Evolutionary conservation across 352 stramenopile genomes (phyloP).

Genomic region (Pythium diclinum): DNA sequence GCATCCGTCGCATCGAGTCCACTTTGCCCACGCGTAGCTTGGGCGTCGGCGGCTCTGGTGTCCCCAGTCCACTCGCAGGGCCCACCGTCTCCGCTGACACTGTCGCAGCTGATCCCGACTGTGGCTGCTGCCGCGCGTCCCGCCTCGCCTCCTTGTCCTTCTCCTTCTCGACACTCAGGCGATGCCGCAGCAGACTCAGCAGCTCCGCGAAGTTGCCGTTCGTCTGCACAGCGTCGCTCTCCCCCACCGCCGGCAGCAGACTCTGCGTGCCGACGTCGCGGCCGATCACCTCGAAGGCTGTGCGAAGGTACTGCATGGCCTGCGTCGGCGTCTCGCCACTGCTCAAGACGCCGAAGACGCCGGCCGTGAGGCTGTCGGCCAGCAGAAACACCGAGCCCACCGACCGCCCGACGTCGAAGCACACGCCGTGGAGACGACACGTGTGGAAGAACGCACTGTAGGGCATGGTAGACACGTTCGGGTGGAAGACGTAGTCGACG

Average conservation of each 20-base stretch:
- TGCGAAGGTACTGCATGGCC: slow-evolving; percentile 56
- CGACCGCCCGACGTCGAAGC: slow-evolving; percentile 71
- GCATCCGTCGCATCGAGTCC: slow-evolving; percentile 37
- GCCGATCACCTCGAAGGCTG: slow-evolving; percentile 71
- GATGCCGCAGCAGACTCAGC: slow-evolving; percentile 45
- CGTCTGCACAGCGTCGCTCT: slow-evolving; percentile 16
- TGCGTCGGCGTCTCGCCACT: slow-evolving; percentile 49
- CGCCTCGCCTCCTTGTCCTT: slow-evolving; percentile 15
- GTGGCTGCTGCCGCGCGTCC: neutral
- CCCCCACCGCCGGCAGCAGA: slow-evolving; percentile 13
- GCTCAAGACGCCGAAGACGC: slow-evolving; percentile 69
- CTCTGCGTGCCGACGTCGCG: slow-evolving; percentile 53
- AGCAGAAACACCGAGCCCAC: slow-evolving; percentile 75
- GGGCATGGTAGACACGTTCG: slow-evolving; percentile 71
- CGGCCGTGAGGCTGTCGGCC: slow-evolving; percentile 73
- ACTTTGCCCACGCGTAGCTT: slow-evolving; percentile 34
- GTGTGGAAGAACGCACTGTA: slow-evolving; percentile 86
- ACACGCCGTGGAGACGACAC: slow-evolving; percentile 85
- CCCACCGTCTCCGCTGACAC: neutral
- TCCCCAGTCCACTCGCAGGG: neutral
- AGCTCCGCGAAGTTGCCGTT: slow-evolving; percentile 60
- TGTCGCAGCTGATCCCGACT: neutral
- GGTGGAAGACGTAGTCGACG: slow-evolving; percentile 75
- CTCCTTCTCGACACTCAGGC: slow-evolving; percentile 33
- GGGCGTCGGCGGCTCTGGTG: slow-evolving; percentile 6